phyloP scores from a whole-genome alignment of 352 stramenopile species.

The Blastocystis hominis region DNA sequence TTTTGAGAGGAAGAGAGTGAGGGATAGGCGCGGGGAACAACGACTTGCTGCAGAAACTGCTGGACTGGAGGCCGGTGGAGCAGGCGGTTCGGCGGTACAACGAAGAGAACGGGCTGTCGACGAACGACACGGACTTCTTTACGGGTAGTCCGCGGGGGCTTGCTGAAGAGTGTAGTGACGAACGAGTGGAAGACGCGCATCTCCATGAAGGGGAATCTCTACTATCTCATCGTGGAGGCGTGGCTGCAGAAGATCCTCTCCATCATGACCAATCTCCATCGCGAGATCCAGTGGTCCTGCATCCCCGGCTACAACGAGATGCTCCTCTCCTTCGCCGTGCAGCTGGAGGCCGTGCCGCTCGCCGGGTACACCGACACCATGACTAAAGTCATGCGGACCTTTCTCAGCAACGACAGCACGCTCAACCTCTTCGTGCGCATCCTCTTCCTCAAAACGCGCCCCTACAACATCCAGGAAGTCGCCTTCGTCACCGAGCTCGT shows the following conservation, averaged over 20 bases:
- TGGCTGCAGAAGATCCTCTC: conserved; percentile 55
- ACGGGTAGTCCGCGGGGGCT: neutral
- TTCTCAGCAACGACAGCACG: conserved; percentile 48
- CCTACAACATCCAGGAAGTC: conserved; percentile 51
- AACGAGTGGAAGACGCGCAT: conserved; percentile 56
- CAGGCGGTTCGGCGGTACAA: conserved; percentile 14
- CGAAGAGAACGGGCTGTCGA: neutral
- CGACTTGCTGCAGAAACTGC: conserved; percentile 28
- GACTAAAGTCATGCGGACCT: conserved; percentile 56
- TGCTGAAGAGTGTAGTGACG: neutral
- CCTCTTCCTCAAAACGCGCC: conserved; percentile 20
- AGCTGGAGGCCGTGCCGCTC: conserved; percentile 24
- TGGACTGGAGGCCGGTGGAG: conserved; percentile 44
- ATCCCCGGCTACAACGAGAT: conserved; percentile 58
- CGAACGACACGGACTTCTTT: conserved; percentile 48
- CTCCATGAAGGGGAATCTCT: conserved; percentile 55
- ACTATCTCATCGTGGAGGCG: conserved; percentile 54
- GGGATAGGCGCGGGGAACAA: neutral
- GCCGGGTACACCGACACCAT: conserved; percentile 12
- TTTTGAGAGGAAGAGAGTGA: neutral
- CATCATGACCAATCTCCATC: conserved; percentile 52
- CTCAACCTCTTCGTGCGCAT: conserved; percentile 49
- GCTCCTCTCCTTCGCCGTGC: conserved; percentile 26
- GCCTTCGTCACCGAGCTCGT: conserved; percentile 48
- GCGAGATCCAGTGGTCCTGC: conserved; percentile 52